A percentile compares a stretch with the other conserved stretches of the same genome.
These are phyloP conservation scores for Monosporascus ibericus DNA, from an alignment of 2,329 filamentous ascomycete species.

Conservation along the genomic window DNA sequence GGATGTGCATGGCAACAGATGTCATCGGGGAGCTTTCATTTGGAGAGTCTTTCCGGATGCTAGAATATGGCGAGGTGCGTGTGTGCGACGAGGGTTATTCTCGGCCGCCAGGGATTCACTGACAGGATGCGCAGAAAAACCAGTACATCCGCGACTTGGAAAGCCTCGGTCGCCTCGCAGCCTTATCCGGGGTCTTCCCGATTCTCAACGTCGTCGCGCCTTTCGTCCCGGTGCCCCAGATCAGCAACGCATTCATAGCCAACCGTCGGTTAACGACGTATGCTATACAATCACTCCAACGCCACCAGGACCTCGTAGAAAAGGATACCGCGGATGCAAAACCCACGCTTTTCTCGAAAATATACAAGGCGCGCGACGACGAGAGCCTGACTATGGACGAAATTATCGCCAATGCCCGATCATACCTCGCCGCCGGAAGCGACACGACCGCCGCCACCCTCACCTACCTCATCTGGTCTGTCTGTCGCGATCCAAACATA, in stretches of 20 bases:
- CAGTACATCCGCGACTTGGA: conserved; percentile 35
- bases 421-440: conserved; percentile 44
- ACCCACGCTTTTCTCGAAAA: conserved; percentile 31
- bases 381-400: conserved; percentile 13
- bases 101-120: no score
- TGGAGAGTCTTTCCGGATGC: conserved; percentile 46
- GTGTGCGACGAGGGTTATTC: no score
- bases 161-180: conserved; percentile 15
- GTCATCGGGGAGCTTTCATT: conserved; percentile 47
- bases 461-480: conserved; percentile 39
- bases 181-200: conserved; percentile 24
- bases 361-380: conserved; percentile 28
- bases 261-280: conserved; percentile 17
- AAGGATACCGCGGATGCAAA: conserved; percentile 12
- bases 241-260: conserved; percentile 8
- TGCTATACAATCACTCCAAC: conserved; percentile 17
- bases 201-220: conserved; percentile 14
- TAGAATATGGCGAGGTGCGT: conserved; percentile 42
- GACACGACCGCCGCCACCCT: conserved; percentile 46
- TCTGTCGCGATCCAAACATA: conserved; percentile 25
- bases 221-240: conserved; percentile 22
- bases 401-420: conserved; percentile 9
- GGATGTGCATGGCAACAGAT: conserved; percentile 47
- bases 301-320: conserved; percentile 10
- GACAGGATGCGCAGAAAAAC: conserved; percentile 26